A percentile compares a stretch with the other conserved stretches of the same genome.
phyloP scores from a whole-genome alignment of 768 basidiomycete species.

The Suillus ampliporus region DNA sequence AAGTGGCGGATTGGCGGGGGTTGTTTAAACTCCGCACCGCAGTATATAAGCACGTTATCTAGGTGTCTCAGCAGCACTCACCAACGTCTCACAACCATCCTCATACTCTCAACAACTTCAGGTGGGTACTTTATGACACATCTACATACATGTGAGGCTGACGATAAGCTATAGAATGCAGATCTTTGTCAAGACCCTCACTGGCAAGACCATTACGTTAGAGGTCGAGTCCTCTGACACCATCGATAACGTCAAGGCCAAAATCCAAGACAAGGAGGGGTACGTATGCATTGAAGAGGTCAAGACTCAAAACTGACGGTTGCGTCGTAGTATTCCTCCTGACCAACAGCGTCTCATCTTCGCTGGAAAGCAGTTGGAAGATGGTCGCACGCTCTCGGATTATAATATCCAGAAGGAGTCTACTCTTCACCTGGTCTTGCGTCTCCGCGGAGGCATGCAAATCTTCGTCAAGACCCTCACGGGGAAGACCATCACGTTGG shows the following conservation, averaged over 20 bases:
- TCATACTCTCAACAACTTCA: not conserved
- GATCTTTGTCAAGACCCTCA: slow-evolving; percentile 88
- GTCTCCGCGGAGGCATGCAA: slow-evolving; percentile 92
- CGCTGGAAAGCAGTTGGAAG: slow-evolving; percentile 94
- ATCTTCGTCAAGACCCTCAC: slow-evolving; percentile 85
- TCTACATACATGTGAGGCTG: not conserved
- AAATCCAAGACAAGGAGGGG: slow-evolving; percentile 87
- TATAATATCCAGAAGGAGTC: slow-evolving; percentile 97
- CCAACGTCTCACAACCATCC: not conserved
- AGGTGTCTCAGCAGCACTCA: not conserved
- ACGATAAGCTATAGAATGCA: slow-evolving; percentile 58
- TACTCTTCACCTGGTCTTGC: slow-evolving; percentile 85
- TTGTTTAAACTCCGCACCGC: slow-evolving; percentile 4
- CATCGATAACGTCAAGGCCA: slow-evolving; percentile 82
- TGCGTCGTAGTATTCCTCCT: slow-evolving; percentile 64
- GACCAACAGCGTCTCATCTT: slow-evolving; percentile 97
- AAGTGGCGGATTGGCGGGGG: not conserved
- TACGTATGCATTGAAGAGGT: slow-evolving; percentile 27
- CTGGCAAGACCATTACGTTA: slow-evolving; percentile 90
- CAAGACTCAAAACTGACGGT: not conserved
- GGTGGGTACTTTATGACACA: not conserved
- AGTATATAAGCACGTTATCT: slow-evolving; percentile 5
- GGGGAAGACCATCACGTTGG: slow-evolving; percentile 91
- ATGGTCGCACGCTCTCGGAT: slow-evolving; percentile 87
- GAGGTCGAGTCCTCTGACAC: slow-evolving; percentile 84